These are phyloP conservation scores for Gillenia trifoliata DNA, from an alignment of 306 rosid species.

Conservation along the genomic window DNA sequence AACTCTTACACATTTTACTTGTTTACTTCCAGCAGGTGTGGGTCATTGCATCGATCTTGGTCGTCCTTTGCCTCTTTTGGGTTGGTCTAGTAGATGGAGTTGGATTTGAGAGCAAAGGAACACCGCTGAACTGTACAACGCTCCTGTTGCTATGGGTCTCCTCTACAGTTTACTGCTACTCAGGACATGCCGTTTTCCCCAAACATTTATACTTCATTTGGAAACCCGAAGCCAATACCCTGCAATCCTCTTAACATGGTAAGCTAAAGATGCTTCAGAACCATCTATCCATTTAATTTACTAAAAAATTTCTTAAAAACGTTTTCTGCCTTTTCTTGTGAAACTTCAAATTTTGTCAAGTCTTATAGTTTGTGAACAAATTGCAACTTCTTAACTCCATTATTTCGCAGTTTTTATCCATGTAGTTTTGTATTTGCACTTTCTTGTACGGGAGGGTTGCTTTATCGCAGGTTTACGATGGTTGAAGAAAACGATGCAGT, in stretches of 20 bases:
- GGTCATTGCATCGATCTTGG: conserved; percentile 77
- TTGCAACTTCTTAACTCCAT: background rate
- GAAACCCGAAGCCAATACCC: conserved; percentile 71
- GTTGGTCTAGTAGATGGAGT: conserved; percentile 64
- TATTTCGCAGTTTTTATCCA: background rate
- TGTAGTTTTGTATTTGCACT: conserved; percentile 64
- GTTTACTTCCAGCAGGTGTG: conserved; percentile 65
- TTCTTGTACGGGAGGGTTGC: conserved; percentile 77
- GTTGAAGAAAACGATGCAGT: conserved; percentile 89
- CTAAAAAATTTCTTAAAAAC: background rate
- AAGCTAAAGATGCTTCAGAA: conserved; percentile 22
- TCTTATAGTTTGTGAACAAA: background rate
- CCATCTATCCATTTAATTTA: background rate
- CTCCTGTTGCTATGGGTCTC: conserved; percentile 96
- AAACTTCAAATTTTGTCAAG: background rate
- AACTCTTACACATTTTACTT: background rate
- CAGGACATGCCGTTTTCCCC: conserved; percentile 97
- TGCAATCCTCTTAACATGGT: conserved; percentile 74
- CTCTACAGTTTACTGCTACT: conserved; percentile 95
- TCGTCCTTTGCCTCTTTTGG: conserved; percentile 75
- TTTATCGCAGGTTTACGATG: conserved; percentile 85
- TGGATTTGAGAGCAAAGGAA: conserved; percentile 60
- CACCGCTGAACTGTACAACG: conserved; percentile 65
- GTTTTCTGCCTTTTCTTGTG: background rate
- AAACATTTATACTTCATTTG: conserved; percentile 87